Percentiles rank a stretch among this genome's conserved stretches.
phyloP scores from a whole-genome alignment of 2,329 filamentous ascomycete genomes.

The Xylariaceae sp. region DNA sequence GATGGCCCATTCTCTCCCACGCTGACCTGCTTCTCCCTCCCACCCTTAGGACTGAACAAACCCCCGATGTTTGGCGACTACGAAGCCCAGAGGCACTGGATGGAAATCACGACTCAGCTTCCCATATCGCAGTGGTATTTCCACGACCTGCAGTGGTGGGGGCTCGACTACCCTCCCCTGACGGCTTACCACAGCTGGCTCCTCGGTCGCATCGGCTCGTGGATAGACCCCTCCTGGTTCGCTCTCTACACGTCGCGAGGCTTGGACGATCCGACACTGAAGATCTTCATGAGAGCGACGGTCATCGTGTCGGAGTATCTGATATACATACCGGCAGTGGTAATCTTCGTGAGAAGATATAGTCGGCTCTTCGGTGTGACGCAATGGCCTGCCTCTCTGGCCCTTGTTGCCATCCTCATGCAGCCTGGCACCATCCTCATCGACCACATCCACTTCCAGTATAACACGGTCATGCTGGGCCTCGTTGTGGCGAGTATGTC shows the following conservation, averaged over 20 bases:
- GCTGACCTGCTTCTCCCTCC: constrained; percentile 9
- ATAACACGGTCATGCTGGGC: constrained; percentile 97
- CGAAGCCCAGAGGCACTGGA: constrained; percentile 97
- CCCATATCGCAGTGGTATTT: constrained; percentile 97
- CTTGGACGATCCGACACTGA: constrained; percentile 70
- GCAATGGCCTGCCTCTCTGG: constrained; percentile 76
- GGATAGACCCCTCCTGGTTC: constrained; percentile 83
- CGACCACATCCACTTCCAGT: constrained; percentile 82
- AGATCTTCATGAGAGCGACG: constrained; percentile 93
- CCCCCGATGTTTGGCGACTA: constrained; percentile 96
- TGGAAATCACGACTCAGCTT: constrained; percentile 88
- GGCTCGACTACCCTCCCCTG: constrained; percentile 92
- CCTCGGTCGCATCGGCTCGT: constrained; percentile 75
- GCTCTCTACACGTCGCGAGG: constrained; percentile 77
- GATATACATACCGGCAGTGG: constrained; percentile 76
- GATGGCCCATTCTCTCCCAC: not conserved
- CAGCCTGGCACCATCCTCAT: constrained; percentile 87
- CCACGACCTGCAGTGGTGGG: constrained; percentile 95
- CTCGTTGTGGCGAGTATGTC: constrained; percentile 82
- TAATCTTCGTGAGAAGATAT: constrained; percentile 80
- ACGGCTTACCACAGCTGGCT: constrained; percentile 98
- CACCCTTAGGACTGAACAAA: constrained; percentile 58
- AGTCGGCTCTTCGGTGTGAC: constrained; percentile 71
- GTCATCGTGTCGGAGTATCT: constrained; percentile 89
- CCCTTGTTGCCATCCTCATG: constrained; percentile 84